Percentiles rank a stretch among this genome's conserved stretches.
These are phyloP conservation scores for Diaporthe sp. DNA, from an alignment of 2,329 filamentous ascomycete species.

Conservation along the genomic window DNA sequence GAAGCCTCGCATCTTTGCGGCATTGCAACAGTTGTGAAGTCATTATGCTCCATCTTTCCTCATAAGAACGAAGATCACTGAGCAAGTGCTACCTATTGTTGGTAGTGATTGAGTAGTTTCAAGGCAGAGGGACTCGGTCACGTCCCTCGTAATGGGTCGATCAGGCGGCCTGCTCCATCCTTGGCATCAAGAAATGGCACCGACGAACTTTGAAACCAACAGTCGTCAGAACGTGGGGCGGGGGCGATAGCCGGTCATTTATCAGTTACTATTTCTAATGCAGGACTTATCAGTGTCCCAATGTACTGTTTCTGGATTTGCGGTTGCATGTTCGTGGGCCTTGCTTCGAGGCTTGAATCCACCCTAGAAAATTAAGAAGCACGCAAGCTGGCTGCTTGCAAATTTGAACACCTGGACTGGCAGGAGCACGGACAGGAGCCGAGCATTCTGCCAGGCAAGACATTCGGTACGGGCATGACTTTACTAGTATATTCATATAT, in stretches of 20 bases:
- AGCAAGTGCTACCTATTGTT: not conserved
- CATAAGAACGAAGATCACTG: not conserved
- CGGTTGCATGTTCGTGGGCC: not conserved
- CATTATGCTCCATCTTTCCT: not conserved
- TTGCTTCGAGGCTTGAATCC: not conserved
- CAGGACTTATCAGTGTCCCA: not conserved
- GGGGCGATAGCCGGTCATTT: not conserved
- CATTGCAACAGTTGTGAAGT: no score
- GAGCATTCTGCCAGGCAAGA: no score
- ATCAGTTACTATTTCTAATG: not conserved
- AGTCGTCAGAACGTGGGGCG: no score
- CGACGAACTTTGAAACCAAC: not conserved
- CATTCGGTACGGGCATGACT: no score
- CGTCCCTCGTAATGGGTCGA: not conserved
- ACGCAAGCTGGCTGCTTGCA: not conserved
- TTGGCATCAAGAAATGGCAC: not conserved
- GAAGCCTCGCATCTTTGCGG: no score
- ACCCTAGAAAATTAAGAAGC: not conserved
- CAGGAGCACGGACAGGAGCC: no score
- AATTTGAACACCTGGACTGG: no score
- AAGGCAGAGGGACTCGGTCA: not conserved
- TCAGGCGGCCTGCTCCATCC: not conserved
- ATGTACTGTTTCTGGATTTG: not conserved
- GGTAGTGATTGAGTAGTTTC: not conserved
- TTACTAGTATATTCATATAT: no score